Percentiles rank a stretch among this genome's conserved stretches.
Evolutionary conservation across 2,329 filamentous ascomycete species (phyloP).

Genomic region (Bipolaris zeicola): DNA sequence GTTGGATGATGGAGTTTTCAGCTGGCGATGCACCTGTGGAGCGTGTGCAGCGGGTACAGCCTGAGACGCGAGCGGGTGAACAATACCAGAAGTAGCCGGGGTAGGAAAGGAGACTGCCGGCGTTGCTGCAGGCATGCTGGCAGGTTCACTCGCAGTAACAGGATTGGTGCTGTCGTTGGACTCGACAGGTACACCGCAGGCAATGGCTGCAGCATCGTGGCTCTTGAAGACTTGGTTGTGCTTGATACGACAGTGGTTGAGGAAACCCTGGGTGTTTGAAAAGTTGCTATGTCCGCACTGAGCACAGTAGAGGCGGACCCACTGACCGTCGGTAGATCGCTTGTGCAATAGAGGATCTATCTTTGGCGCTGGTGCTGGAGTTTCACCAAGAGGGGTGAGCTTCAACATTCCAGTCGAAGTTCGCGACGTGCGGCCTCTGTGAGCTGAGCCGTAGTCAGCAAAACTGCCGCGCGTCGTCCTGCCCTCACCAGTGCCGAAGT

Average conservation of each 20-base stretch:
- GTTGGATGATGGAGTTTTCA: constrained; percentile 26
- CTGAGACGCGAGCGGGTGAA: constrained; percentile 44
- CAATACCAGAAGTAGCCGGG: constrained; percentile 38
- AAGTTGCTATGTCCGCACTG: constrained; percentile 91
- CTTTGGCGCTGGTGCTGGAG: constrained; percentile 61
- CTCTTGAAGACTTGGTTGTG: constrained; percentile 94
- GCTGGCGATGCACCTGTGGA: constrained; percentile 42
- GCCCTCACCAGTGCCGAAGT: constrained; percentile 62
- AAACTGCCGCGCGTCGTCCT: constrained; percentile 80
- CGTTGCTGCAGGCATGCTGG: constrained; percentile 32
- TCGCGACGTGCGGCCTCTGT: constrained; percentile 63
- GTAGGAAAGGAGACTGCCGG: constrained; percentile 39
- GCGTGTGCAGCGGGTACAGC: constrained; percentile 33
- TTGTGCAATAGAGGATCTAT: constrained; percentile 82
- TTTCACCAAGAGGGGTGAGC: constrained; percentile 50
- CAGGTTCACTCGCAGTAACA: constrained; percentile 41
- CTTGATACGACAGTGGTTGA: constrained; percentile 97
- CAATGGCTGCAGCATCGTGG: constrained; percentile 89
- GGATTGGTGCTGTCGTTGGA: constrained; percentile 59
- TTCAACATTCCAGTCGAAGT: constrained; percentile 59
- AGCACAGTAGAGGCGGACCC: constrained; percentile 85
- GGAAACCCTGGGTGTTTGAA: constrained; percentile 96
- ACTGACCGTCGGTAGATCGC: constrained; percentile 78
- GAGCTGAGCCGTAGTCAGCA: constrained; percentile 56
- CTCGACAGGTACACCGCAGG: constrained; percentile 83